phyloP scores from a whole-genome alignment of 164 flowering plant genomes.

The Tetrastigma voinierianum region DNA sequence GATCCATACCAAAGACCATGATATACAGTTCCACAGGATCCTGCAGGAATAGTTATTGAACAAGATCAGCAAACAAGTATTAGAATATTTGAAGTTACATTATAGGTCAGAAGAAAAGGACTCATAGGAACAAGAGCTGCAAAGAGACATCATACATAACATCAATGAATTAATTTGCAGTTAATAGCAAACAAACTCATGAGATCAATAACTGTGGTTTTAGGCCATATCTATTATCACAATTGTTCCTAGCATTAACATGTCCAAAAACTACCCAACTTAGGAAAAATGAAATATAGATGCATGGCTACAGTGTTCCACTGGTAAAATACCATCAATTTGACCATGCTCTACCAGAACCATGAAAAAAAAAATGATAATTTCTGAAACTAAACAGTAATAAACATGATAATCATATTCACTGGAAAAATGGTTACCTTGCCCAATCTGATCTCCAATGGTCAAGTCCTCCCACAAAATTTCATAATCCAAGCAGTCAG shows the following conservation, averaged over 20 bases:
- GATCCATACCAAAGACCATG: constrained; percentile 99
- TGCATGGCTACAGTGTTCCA: neutral
- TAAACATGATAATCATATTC: constrained; percentile 1
- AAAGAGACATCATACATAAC: neutral
- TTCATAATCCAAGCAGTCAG: constrained; percentile 83
- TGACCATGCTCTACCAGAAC: neutral
- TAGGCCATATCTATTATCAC: neutral
- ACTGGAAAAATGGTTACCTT: constrained; percentile 50
- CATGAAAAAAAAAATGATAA: neutral
- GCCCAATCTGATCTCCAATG: constrained; percentile 92
- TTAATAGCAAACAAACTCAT: neutral
- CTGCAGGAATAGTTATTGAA: constrained; percentile 35
- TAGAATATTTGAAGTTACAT: neutral
- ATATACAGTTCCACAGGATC: constrained; percentile 99
- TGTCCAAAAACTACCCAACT: too few relatives aligned
- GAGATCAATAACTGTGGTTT: too few relatives aligned
- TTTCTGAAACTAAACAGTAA: neutral
- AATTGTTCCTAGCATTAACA: neutral
- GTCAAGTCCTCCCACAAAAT: constrained; percentile 96
- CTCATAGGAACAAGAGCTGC: neutral
- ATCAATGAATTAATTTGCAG: neutral
- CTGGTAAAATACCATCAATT: neutral
- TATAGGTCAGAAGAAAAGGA: neutral
- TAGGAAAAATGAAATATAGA: neutral
- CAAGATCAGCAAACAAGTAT: constrained; percentile 3